Conservation (phyloP, 2,329 filamentous ascomycete species). For the Beauveria caledonica region DNA sequence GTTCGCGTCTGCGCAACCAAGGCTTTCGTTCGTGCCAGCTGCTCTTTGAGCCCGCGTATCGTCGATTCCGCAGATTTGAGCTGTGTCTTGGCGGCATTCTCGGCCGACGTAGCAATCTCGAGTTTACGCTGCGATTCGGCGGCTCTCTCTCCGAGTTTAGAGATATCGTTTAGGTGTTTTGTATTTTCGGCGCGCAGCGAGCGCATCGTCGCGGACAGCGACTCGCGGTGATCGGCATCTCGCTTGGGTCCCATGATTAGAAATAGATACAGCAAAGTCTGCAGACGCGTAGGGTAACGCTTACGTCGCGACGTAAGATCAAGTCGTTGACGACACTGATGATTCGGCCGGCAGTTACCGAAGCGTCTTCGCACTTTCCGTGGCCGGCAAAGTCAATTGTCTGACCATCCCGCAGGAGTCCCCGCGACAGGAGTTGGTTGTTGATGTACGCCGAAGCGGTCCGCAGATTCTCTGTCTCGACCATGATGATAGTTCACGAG, state of each 20-base stretch:
- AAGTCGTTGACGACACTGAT: conserved; percentile 93
- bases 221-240: conserved; percentile 83
- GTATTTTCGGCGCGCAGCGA: conserved; percentile 66
- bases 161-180: conserved; percentile 62
- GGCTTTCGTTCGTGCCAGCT: conserved; percentile 69
- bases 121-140: conserved; percentile 47
- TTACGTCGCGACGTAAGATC: conserved; percentile 79
- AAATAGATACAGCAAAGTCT: background rate
- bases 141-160: conserved; percentile 46
- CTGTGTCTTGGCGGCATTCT: conserved; percentile 60
- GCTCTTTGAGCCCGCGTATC: conserved; percentile 72
- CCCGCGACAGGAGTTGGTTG: conserved; percentile 60
- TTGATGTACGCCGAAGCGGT: conserved; percentile 66
- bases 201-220: conserved; percentile 69
- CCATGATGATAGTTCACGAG: conserved; percentile 30
- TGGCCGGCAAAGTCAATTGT: conserved; percentile 76
- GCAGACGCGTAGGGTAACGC: conserved; percentile 22
- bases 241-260: conserved; percentile 43
- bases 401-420: conserved; percentile 58
- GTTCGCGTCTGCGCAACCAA: conserved; percentile 75
- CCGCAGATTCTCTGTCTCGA: conserved; percentile 53
- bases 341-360: conserved; percentile 69
- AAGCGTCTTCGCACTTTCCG: conserved; percentile 45
- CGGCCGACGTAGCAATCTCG: conserved; percentile 57
- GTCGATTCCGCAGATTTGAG: conserved; percentile 66